A percentile compares a stretch with the other conserved stretches of the same genome.
phyloP scores from a whole-genome alignment of 148 eudicot genomes.

The Nyssa sinensis region DNA sequence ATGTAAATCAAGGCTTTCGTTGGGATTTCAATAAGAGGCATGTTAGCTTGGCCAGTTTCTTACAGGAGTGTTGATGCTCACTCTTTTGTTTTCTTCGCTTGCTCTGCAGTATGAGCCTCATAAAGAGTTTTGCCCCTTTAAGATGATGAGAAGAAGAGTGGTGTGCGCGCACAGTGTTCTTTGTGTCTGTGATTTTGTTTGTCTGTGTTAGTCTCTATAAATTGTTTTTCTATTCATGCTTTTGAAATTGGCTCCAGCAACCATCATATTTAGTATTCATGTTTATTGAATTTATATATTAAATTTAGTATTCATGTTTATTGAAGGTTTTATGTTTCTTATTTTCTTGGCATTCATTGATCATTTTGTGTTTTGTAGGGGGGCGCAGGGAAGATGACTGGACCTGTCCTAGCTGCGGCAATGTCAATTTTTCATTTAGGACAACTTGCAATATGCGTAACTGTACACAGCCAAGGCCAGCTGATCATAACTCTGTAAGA shows the following conservation, averaged over 20 bases:
- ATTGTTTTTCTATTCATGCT: no score
- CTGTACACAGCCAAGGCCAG: slow-evolving; percentile 95
- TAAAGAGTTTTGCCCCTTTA: no score
- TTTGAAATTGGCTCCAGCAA: not conserved
- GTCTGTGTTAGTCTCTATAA: no score
- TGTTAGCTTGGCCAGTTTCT: no score
- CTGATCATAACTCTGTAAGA: slow-evolving; percentile 82
- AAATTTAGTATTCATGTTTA: not conserved
- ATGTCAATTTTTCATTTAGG: slow-evolving; percentile 93
- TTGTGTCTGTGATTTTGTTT: no score
- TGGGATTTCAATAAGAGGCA: no score
- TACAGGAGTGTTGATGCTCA: no score
- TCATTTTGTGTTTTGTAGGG: slow-evolving; percentile 41
- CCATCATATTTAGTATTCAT: not conserved
- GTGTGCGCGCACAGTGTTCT: no score
- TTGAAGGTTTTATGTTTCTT: not conserved
- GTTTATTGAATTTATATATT: not conserved
- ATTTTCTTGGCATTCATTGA: not conserved
- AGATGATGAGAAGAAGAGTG: no score
- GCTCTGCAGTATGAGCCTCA: no score
- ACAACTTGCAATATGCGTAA: slow-evolving; percentile 98
- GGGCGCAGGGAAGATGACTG: slow-evolving; percentile 98
- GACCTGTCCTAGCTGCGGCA: slow-evolving; percentile 98
- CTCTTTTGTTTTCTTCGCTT: no score
- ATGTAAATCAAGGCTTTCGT: no score